A percentile compares a stretch with the other conserved stretches of the same genome.
These are phyloP conservation scores for Xerocomus brunneocitrinus DNA, from an alignment of 768 basidiomycete genomes.

Conservation along the genomic window DNA sequence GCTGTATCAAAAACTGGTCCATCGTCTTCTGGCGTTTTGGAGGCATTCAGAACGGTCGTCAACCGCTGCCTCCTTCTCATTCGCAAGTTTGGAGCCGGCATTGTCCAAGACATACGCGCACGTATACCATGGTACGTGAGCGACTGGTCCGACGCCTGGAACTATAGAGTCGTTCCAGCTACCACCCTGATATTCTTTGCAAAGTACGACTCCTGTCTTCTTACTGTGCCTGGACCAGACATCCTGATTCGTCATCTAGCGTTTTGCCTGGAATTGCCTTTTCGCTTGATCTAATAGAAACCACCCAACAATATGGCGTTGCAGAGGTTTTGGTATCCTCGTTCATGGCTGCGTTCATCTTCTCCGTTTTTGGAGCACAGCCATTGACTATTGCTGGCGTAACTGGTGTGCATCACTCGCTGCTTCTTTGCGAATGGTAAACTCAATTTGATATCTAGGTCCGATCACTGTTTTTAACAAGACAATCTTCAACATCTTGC, in stretches of 20 bases:
- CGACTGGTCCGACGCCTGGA: slow-evolving; percentile 92
- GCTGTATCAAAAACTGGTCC: background rate
- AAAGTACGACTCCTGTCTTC: slow-evolving; percentile 48
- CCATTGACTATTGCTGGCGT: slow-evolving; percentile 91
- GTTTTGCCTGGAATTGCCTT: slow-evolving; percentile 92
- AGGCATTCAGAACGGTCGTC: background rate
- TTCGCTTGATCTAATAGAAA: slow-evolving; percentile 87
- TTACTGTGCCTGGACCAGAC: background rate
- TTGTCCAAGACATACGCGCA: slow-evolving; percentile 62
- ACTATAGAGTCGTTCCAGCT: slow-evolving; percentile 85
- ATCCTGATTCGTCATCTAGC: slow-evolving; percentile 31
- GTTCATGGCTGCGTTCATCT: slow-evolving; percentile 87
- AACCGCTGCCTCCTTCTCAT: slow-evolving; percentile 11
- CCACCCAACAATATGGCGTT: slow-evolving; percentile 85
- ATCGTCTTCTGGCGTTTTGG: background rate
- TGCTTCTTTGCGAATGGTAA: background rate
- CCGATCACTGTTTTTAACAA: slow-evolving; percentile 94
- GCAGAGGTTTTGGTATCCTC: slow-evolving; percentile 78
- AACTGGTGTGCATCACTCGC: slow-evolving; percentile 47
- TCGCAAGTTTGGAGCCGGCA: slow-evolving; percentile 50
- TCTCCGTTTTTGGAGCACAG: slow-evolving; percentile 84
- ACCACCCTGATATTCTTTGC: slow-evolving; percentile 83
- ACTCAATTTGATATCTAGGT: slow-evolving; percentile 37
- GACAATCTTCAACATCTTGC: slow-evolving; percentile 76
- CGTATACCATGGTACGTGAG: slow-evolving; percentile 75